Conservation (phyloP, 306 rosid genomes). For the Rosa rugosa region DNA sequence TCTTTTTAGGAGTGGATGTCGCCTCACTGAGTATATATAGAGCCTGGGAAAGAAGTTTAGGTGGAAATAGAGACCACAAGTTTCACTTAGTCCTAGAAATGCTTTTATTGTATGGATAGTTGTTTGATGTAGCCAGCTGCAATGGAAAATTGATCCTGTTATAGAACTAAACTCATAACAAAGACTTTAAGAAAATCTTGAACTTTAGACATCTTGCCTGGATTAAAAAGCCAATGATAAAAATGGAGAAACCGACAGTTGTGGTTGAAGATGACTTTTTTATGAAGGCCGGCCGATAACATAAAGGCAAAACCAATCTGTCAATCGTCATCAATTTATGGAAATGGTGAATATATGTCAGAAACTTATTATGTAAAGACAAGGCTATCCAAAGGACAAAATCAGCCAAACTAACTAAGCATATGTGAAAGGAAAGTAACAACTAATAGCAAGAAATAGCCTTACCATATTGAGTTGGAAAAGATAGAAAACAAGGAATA, state of each 20-base stretch:
- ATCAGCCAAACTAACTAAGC: background rate
- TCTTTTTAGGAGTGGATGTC: slow-evolving; percentile 49
- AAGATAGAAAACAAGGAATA: slow-evolving; percentile 73
- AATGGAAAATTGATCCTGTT: slow-evolving; percentile 26
- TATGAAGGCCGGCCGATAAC: slow-evolving; percentile 82
- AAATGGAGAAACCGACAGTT: slow-evolving; percentile 62
- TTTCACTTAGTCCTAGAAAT: slow-evolving; percentile 22
- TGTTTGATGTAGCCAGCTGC: slow-evolving; percentile 46
- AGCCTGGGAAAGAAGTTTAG: slow-evolving; percentile 77
- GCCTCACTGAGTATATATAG: slow-evolving; percentile 54
- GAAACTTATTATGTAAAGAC: background rate
- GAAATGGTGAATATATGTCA: background rate
- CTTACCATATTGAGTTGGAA: slow-evolving; percentile 89
- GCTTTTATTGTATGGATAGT: background rate
- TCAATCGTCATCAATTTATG: slow-evolving; percentile 24
- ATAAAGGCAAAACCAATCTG: slow-evolving; percentile 85
- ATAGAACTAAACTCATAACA: slow-evolving; percentile 16
- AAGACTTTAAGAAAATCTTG: slow-evolving; percentile 16
- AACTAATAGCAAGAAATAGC: slow-evolving; percentile 8
- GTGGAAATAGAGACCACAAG: slow-evolving; percentile 82
- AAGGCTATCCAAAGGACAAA: background rate
- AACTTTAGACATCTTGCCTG: slow-evolving; percentile 59
- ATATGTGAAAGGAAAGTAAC: background rate
- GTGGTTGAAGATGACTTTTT: slow-evolving; percentile 79
- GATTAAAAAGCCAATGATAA: slow-evolving; percentile 66